These are phyloP conservation scores for Pichia nanzhaoensis DNA, from an alignment of 805 yeast species.

Conservation along the genomic window DNA sequence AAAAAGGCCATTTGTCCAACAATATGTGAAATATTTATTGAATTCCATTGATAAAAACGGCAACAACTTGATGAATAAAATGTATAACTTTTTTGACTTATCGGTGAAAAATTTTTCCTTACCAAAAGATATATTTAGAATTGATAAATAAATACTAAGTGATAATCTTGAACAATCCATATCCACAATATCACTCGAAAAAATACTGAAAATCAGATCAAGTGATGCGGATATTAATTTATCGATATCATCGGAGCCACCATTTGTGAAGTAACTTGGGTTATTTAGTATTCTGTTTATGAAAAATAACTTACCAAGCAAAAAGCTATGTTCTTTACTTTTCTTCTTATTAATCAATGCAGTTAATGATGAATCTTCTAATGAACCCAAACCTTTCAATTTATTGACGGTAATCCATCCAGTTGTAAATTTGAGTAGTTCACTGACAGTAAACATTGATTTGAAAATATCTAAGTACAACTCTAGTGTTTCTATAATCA, in stretches of 20 bases:
- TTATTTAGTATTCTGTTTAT: constrained; percentile 45
- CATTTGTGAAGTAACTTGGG: constrained; percentile 10
- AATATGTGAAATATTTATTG: constrained; percentile 43
- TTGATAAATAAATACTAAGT: constrained; percentile 47
- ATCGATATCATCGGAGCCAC: constrained; percentile 20
- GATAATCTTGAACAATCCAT: constrained; percentile 60
- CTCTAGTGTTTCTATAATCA: constrained; percentile 54
- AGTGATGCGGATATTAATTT: constrained; percentile 41
- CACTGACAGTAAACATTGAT: constrained; percentile 32
- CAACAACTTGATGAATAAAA: constrained; percentile 44
- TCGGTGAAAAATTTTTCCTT: constrained; percentile 18
- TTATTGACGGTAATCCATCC: constrained; percentile 49
- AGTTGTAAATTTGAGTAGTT: constrained; percentile 36
- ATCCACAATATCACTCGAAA: constrained; percentile 41
- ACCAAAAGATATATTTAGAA: constrained; percentile 31
- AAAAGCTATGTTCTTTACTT: constrained; percentile 47
- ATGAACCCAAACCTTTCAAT: constrained; percentile 46
- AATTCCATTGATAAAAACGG: constrained; percentile 50
- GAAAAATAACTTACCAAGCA: constrained; percentile 53
- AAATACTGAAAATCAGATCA: constrained; percentile 53
- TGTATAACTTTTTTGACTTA: constrained; percentile 32
- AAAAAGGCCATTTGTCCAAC: constrained; percentile 36
- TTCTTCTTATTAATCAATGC: constrained; percentile 31
- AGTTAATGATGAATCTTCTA: constrained; percentile 25
- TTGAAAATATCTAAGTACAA: constrained; percentile 42